These are phyloP conservation scores for Zygosaccharomyces lentus DNA, from an alignment of 805 yeast species.

Conservation along the genomic window DNA sequence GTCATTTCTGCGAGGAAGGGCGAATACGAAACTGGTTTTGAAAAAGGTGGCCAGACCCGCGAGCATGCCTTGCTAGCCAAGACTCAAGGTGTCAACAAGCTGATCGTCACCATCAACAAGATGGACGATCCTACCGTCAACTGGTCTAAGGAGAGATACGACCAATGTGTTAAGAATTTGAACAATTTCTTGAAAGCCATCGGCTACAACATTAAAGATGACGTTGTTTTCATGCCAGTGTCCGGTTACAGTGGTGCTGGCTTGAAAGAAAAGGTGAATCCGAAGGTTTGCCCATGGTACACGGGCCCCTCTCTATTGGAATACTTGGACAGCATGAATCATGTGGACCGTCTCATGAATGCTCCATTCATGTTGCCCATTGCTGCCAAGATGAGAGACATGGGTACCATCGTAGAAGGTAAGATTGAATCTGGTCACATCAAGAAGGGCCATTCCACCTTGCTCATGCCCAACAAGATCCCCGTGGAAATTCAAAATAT, in stretches of 20 bases:
- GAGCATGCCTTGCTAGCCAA: constrained; percentile 97
- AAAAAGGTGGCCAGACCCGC: constrained; percentile 98
- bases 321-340: constrained; percentile 76
- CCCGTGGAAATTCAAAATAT: constrained; percentile 81
- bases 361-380: constrained; percentile 98
- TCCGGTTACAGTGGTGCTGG: constrained; percentile 98
- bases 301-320: constrained; percentile 88
- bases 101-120: constrained; percentile 92
- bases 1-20: constrained; percentile 99
- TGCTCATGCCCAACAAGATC: constrained; percentile 90
- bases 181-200: constrained; percentile 74
- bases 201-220: constrained; percentile 82
- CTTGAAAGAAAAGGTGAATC: constrained; percentile 75
- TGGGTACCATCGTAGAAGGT: constrained; percentile 98
- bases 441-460: constrained; percentile 67
- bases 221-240: constrained; percentile 91
- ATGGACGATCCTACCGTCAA: constrained; percentile 97
- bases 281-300: constrained; percentile 86
- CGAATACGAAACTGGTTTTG: constrained; percentile 98
- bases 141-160: constrained; percentile 95
- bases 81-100: constrained; percentile 95
- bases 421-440: constrained; percentile 95
- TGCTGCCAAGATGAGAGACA: constrained; percentile 89
- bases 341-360: constrained; percentile 78
- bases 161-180: constrained; percentile 87